Percentiles rank a stretch among this genome's conserved stretches.
These are phyloP conservation scores for Endoconidiophora laricicola DNA, from an alignment of 2,329 filamentous ascomycete genomes.

Conservation along the genomic window DNA sequence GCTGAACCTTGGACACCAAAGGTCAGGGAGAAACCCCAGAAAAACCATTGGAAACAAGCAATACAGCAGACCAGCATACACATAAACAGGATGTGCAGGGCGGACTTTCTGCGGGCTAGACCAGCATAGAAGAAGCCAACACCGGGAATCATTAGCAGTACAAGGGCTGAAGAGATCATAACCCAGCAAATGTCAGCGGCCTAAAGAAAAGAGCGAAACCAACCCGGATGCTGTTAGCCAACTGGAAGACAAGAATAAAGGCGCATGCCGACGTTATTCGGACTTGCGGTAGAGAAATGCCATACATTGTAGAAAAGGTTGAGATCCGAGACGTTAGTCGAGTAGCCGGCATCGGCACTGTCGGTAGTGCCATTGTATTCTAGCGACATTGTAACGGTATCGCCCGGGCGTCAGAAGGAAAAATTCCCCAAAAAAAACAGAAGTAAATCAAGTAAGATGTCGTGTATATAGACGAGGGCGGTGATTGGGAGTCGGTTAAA, in stretches of 20 bases:
- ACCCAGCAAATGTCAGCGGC: constrained; percentile 74
- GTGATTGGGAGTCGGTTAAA: too few relatives aligned
- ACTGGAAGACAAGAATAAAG: constrained; percentile 2
- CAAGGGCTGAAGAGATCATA: constrained; percentile 57
- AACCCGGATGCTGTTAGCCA: not conserved
- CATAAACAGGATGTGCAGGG: constrained; percentile 70
- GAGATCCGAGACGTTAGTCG: constrained; percentile 43
- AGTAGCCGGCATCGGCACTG: constrained; percentile 34
- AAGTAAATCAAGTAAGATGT: too few relatives aligned
- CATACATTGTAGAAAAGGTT: constrained; percentile 72
- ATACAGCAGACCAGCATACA: constrained; percentile 67
- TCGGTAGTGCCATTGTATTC: constrained; percentile 35
- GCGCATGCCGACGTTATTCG: too few relatives aligned
- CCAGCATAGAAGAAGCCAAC: constrained; percentile 93
- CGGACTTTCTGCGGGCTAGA: constrained; percentile 75
- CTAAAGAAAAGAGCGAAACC: constrained; percentile 23
- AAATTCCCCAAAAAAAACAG: too few relatives aligned
- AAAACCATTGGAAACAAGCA: constrained; percentile 85
- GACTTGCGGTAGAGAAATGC: too few relatives aligned
- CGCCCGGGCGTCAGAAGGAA: too few relatives aligned
- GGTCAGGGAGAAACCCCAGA: constrained; percentile 79
- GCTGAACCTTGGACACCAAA: constrained; percentile 66
- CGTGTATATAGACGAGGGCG: too few relatives aligned
- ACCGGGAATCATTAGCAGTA: constrained; percentile 83
- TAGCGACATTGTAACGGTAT: constrained; percentile 19